Base-by-base conservation (phyloP, 495 filamentous ascomycete species). In the Bacidia gigantensis region DNA sequence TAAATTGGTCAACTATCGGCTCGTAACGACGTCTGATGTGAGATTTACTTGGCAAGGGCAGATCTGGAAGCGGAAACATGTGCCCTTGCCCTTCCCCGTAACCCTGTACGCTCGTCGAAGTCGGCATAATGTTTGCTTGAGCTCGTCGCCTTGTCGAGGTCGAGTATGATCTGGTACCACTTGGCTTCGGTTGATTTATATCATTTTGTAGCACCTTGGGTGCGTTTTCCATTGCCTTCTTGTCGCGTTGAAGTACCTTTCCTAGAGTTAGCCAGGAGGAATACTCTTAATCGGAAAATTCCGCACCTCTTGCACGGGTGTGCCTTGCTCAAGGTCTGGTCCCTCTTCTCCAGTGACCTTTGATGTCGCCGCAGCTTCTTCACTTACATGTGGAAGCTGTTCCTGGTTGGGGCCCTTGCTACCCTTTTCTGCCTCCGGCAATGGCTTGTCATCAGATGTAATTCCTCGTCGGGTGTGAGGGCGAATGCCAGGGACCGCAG, bases 1-100 rank as follows among this genome's bases (percentile, higher is more conserved):
- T 94, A 57, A 96, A 72, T 70, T 95, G 92, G 42, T 81, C 69
- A 26, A 97, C 69, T 21, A 96, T 65, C 2, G 84, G 75, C 59
- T 93, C 82, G 63, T 96, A 93, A 50, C 92, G 77, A 54, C 85
- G 65, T 55, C 86, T 81, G 57, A 86, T 67, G 62, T 87, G 74
- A 20, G 56, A 39, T 35, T 40, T 48, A 32, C 46, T 55, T 18
- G 80, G 70, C 18, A 87, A 64, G 18, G 81, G 77, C 22, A 80
- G 66, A n/a, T 69, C 64, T 9, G 90, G 90, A 54, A 84, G 67
- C 2, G 72, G 75, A 63, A 83, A 96, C 58, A 88, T 92, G 59
- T 86, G 71, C 21, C 86, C 87, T 20, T 69, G 62, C n/a, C 60
- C 23, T 50, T 57, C 49, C 3, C 86, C 87, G n/a, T 69, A 62